Percentiles rank a stretch among this genome's conserved stretches.
Evolutionary conservation across 441 rosid genomes (phyloP).

Genomic region (Gossypium aridum): DNA sequence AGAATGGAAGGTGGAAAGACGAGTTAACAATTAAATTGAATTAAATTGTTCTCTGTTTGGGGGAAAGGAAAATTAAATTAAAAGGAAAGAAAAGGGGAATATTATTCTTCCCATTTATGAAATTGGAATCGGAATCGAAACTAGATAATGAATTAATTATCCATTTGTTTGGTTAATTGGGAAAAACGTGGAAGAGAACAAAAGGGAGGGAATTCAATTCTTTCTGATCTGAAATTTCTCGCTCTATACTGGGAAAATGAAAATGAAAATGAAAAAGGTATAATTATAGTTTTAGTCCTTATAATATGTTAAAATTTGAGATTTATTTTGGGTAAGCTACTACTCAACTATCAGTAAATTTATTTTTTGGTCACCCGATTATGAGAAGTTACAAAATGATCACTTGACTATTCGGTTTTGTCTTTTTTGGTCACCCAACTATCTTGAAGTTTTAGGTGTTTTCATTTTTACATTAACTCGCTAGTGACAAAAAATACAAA

Average conservation of each 20-base stretch:
- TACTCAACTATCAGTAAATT: no score
- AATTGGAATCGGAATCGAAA: slow-evolving; percentile 3
- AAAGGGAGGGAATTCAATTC: slow-evolving; percentile 7
- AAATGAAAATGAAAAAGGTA: no score
- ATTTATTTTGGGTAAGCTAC: no score
- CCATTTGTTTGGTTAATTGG: background rate
- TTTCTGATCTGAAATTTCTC: background rate
- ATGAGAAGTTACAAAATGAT: no score
- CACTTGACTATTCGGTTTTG: no score
- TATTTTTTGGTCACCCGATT: no score
- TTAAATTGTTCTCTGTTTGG: background rate
- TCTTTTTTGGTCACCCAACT: no score
- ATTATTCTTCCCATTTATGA: background rate
- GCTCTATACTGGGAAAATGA: background rate
- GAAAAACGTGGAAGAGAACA: background rate
- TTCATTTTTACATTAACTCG: no score
- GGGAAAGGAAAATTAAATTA: background rate
- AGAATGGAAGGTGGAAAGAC: background rate
- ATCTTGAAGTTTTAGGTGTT: no score
- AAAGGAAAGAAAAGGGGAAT: background rate
- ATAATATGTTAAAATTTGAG: no score
- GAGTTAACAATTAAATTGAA: slow-evolving; percentile 2
- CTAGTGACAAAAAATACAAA: no score
- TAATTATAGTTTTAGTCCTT: no score
- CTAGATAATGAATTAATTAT: background rate